Evolutionary conservation across 306 rosid species (phyloP).

Genomic region (Erythrophleum fordii): DNA sequence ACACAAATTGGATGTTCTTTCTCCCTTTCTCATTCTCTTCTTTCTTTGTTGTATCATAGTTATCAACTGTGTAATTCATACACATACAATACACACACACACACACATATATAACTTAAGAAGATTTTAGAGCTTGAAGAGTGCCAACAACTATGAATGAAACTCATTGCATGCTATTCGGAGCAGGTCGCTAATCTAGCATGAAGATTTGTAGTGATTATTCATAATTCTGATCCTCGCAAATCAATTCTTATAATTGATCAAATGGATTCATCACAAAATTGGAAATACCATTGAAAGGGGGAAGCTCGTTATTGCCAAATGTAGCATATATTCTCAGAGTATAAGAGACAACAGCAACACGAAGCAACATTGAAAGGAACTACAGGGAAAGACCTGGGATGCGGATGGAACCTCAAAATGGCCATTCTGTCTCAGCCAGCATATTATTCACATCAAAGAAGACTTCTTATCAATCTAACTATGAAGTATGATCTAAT

Average conservation of each 20-base stretch:
- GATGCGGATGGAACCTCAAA: not conserved
- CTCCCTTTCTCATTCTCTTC: not conserved
- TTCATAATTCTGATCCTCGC: not conserved
- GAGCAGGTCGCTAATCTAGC: not conserved
- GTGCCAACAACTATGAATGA: slow-evolving; percentile 13
- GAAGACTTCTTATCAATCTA: not conserved
- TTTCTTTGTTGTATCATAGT: not conserved
- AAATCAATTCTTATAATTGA: slow-evolving; percentile 6
- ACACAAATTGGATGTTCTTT: not conserved
- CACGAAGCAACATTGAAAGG: not conserved
- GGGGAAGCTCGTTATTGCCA: slow-evolving; percentile 11
- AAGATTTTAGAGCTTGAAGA: not conserved
- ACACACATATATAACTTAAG: too few relatives aligned
- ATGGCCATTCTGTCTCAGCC: not conserved
- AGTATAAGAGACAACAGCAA: not conserved
- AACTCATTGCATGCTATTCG: not conserved
- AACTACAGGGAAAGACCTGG: not conserved
- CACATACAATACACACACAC: too few relatives aligned
- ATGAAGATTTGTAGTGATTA: not conserved
- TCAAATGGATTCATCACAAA: slow-evolving; percentile 11
- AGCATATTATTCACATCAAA: slow-evolving; percentile 14
- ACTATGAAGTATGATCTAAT: slow-evolving; percentile 18
- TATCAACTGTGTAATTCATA: slow-evolving; percentile 8
- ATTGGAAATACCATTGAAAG: not conserved
- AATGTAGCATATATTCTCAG: not conserved